Percentiles rank a stretch among this genome's conserved stretches.
Evolutionary conservation across 2,329 filamentous ascomycete genomes (phyloP).

Genomic region (Xylariaceae sp.): DNA sequence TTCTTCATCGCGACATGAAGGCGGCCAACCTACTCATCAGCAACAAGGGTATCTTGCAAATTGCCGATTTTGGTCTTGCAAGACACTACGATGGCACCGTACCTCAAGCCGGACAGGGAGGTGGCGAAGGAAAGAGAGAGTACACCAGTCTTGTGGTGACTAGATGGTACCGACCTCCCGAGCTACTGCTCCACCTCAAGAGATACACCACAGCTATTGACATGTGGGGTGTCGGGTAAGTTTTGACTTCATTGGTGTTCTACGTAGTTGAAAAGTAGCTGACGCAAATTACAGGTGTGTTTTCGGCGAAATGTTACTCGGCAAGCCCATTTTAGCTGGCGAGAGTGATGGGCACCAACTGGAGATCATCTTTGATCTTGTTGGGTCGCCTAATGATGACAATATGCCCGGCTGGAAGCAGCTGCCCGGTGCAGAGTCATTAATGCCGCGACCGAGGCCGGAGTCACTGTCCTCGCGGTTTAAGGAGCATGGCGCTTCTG

Average conservation of each 20-base stretch:
- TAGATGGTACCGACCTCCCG: constrained; percentile 92
- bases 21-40: constrained; percentile 95
- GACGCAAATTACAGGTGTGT: constrained; percentile 62
- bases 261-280: constrained; percentile 13
- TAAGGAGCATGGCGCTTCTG: constrained; percentile 63
- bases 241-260: constrained; percentile 8
- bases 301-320: constrained; percentile 94
- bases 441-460: constrained; percentile 57
- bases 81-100: constrained; percentile 84
- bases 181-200: constrained; percentile 80
- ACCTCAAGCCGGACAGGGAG: constrained; percentile 70
- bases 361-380: constrained; percentile 87
- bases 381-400: constrained; percentile 82
- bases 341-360: constrained; percentile 86
- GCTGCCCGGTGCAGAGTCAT: constrained; percentile 73
- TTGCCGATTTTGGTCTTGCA: constrained; percentile 94
- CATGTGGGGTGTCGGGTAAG: constrained; percentile 94
- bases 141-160: constrained; percentile 98
- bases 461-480: constrained; percentile 70
- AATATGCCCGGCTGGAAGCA: constrained; percentile 88
- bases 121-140: constrained; percentile 78
- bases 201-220: constrained; percentile 97
- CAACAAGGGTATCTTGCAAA: constrained; percentile 88
- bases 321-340: constrained; percentile 86
- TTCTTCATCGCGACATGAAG: constrained; percentile 97